Percentiles rank a stretch among this genome's conserved stretches.
Evolutionary conservation across 2,329 filamentous ascomycete genomes (phyloP).

Genomic region (Pseudogymnoascus sp.): DNA sequence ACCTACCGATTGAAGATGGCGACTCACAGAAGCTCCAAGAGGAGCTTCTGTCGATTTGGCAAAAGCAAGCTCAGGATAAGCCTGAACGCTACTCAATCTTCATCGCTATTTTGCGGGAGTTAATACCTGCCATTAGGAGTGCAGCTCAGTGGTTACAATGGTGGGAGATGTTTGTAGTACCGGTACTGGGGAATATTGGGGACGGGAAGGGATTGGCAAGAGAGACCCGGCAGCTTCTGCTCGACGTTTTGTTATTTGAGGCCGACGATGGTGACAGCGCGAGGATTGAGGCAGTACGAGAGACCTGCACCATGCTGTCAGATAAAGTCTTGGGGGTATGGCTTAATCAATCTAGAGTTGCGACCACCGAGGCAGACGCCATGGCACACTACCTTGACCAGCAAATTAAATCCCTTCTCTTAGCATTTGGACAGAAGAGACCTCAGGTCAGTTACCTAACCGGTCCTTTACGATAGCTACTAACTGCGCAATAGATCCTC

Average conservation of each 20-base stretch:
- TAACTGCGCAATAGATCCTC: conserved; percentile 46
- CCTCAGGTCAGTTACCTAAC: conserved; percentile 44
- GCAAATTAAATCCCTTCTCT: conserved; percentile 40
- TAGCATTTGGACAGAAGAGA: conserved; percentile 53
- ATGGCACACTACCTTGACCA: conserved; percentile 39
- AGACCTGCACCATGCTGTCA: conserved; percentile 44
- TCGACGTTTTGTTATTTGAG: conserved; percentile 58
- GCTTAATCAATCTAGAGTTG: conserved; percentile 40
- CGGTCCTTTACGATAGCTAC: conserved; percentile 17
- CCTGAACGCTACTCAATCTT: conserved; percentile 59
- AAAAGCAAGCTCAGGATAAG: conserved; percentile 53
- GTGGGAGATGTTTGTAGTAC: conserved; percentile 60
- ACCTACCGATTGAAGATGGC: conserved; percentile 60
- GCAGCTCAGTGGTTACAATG: conserved; percentile 60
- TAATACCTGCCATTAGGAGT: conserved; percentile 58
- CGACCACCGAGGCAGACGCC: conserved; percentile 33
- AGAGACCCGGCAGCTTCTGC: conserved; percentile 58
- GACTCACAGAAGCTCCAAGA: conserved; percentile 67
- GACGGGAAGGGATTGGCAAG: conserved; percentile 57
- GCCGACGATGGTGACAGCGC: conserved; percentile 45
- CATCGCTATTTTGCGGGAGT: conserved; percentile 56
- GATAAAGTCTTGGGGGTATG: conserved; percentile 51
- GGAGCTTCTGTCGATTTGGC: conserved; percentile 61
- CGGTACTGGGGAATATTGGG: conserved; percentile 49
- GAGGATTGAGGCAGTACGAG: conserved; percentile 38